Base-by-base conservation (phyloP, 805 yeast species). In the Starmerella floricola region DNA sequence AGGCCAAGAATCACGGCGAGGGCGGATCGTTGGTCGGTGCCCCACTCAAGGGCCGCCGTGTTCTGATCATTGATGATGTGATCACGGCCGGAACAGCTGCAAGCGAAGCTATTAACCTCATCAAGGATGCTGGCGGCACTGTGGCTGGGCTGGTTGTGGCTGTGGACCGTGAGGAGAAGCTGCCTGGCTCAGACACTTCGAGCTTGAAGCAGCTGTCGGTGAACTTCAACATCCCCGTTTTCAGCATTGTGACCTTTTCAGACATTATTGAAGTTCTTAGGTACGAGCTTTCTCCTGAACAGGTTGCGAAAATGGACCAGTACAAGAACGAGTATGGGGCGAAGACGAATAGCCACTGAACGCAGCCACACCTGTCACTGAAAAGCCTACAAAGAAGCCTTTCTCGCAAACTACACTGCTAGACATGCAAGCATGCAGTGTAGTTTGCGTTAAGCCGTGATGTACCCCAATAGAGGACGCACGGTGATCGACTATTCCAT, bases 1-100 rank as follows among this genome's bases (percentile, higher is more conserved):
- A 55, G 44, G 55, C 81, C 68, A 88, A 88, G 65, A 95, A 87
- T 59, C 98, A 88, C 59, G 98, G 98, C 43, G 98, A 88, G 66
- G 98, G 97, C 52, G 98, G 98, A 12, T 73, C 74, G 44, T 82
- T 88, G 54, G 97, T 91, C 32, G 98, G 98, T 29, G 76, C 81
- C 35, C 62, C 74, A 5, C 71, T 88, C 54, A 70, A 71, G 47
- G 81, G 73, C 37, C 80, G 87, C 62, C 71, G 71, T 47, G 74
- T 88, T 19, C 66, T 91, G 55, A 83, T 91, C 55, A 85, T 88
- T 48, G 98, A 91, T 62, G 98, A 88, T 57, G 96, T 91, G 33
- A 87, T 88, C 78, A 88, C 97, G 46, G 97, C 97, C 1, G 98
- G 98, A 31, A 91, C 97, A 45, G 97, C 98, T 38, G 86, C 87